Evolutionary conservation across 495 filamentous ascomycete genomes (phyloP), one percentile per base, ranked within the genome.

Genomic region (Poronia punctata): DNA sequence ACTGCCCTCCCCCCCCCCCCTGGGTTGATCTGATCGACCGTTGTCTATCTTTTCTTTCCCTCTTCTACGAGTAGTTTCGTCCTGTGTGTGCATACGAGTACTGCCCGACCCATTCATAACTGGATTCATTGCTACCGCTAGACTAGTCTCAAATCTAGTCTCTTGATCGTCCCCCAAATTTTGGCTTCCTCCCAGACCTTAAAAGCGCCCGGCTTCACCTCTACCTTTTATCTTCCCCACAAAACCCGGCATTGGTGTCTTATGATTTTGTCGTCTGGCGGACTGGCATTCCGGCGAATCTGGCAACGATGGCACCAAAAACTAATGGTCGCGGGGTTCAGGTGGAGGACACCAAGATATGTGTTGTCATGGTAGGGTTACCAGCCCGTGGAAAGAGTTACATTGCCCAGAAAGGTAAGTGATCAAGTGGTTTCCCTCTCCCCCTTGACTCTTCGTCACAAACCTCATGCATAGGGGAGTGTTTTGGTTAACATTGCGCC

Each of bases 321-420:
- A 64, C 57, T 60, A 72, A 71, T 38, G 66, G 67, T 43, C 52
- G 66, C 48, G 69, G 61, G 23, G 57, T 72, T 46, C 80, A 93
- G 85, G 85, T 84, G 46, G 92, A 96, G 67, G 87, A 95, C 53
- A 88, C 85, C 21, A 84, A 83, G 56, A 94, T 98, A 61, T 95
- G 88, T 54, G 89, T 98, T n/a, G 85, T 97, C 39, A 96, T 98
- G 92, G 92, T 98, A 33, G 92, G 92, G 28, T 70, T 98, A 45
- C 92, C 92, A 27, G 92, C 92, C 40, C 75, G 92, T 38, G 92
- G 92, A 55, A 98, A 98, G 73, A 92, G 84, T 64, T 80, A 95
- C 53, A 97, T 98, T 54, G 90, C 92, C 24, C 86, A 92, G 53
- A 96, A 95, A 72, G 89, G 92, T 95, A 71, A 50, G 70, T 56